Evolutionary conservation across 306 rosid species (phyloP).

Genomic region (Rubus parviflorus): DNA sequence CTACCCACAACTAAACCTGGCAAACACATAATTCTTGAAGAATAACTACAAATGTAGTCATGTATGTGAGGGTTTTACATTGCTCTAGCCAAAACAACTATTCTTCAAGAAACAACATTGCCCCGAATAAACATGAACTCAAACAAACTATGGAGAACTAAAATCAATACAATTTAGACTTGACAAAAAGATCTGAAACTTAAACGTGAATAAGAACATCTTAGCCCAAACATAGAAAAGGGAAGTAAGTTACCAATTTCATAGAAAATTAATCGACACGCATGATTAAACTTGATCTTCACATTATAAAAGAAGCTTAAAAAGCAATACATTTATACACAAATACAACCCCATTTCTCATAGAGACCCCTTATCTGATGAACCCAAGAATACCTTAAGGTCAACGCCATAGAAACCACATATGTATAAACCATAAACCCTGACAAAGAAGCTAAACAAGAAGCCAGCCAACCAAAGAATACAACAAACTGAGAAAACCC

Average conservation of each 20-base stretch:
- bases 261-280: not conserved
- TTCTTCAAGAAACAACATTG: not conserved
- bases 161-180: not conserved
- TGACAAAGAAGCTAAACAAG: not conserved
- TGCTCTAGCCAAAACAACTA: not conserved
- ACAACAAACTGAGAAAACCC: not conserved
- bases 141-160: not conserved
- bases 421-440: not conserved
- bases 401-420: slow-evolving; percentile 15
- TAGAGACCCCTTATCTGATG: not conserved
- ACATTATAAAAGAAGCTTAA: not conserved
- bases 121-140: not conserved
- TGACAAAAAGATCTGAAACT: not conserved
- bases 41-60: not conserved
- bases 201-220: not conserved
- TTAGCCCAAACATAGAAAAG: not conserved
- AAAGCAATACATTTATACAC: not conserved
- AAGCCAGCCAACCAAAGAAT: not conserved
- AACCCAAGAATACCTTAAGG: not conserved
- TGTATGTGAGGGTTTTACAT: not conserved
- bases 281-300: not conserved
- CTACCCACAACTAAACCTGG: not conserved
- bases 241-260: not conserved
- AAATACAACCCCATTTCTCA: slow-evolving; percentile 13
- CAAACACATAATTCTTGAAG: not conserved